Conservation (phyloP, 148 eudicot species). For the Heliamphora exappendiculata region DNA sequence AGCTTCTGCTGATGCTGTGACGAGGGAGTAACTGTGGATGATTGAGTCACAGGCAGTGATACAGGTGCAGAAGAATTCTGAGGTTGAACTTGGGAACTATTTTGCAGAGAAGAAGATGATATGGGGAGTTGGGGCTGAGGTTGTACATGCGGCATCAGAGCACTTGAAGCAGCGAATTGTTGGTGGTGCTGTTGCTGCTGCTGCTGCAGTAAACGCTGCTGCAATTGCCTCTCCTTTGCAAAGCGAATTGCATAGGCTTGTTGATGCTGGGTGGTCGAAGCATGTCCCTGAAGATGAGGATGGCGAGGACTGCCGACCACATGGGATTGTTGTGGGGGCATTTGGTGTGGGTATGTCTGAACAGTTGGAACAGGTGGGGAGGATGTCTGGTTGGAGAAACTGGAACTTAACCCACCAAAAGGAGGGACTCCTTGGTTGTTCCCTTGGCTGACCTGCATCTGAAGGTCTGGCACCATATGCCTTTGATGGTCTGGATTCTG, state of each 20-base stretch:
- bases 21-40: constrained; percentile 42
- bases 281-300: constrained; percentile 48
- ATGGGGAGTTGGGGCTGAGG: constrained; percentile 47
- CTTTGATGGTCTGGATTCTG: constrained; percentile 66
- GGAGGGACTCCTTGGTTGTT: constrained; percentile 45
- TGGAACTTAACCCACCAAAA: constrained; percentile 40
- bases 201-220: constrained; percentile 48
- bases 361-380: constrained; percentile 49
- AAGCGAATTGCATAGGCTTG: constrained; percentile 58
- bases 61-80: constrained; percentile 48
- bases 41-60: constrained; percentile 30
- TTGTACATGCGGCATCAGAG: constrained; percentile 52
- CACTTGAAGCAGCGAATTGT: constrained; percentile 51
- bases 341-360: constrained; percentile 46
- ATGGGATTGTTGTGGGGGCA: constrained; percentile 65
- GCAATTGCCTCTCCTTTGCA: constrained; percentile 66
- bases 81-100: constrained; percentile 47
- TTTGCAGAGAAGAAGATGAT: no score
- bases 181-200: constrained; percentile 18
- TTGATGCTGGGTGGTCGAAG: constrained; percentile 48
- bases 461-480: constrained; percentile 57
- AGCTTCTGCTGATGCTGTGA: constrained; percentile 58
- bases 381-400: constrained; percentile 46
- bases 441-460: constrained; percentile 51
- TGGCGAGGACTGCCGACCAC: constrained; percentile 42